Evolutionary conservation across 768 basidiomycete species (phyloP), one percentile per base, ranked within the genome.

Genomic region (Suillus hirtellus): DNA sequence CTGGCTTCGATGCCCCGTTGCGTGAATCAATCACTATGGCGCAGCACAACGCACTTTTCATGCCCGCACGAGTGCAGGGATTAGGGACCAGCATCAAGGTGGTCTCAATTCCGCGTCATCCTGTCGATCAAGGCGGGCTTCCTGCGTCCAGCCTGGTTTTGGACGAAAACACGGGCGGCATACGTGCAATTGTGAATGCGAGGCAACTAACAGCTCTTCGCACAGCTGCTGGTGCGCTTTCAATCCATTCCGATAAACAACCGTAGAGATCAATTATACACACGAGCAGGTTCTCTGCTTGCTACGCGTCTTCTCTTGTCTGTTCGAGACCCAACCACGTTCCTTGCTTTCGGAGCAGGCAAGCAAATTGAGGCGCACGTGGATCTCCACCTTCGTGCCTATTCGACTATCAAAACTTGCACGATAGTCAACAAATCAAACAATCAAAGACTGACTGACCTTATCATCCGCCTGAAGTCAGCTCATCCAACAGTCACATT

Each of bases 161-260:
- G 11, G 87, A 95, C 69, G 90, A 93, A 65, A 68, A 64, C 2
- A 87, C 84, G 0, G 94, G 94, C 1, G 76, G 77, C 0, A 82
- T 88, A n/a, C 88, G 82, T 65, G 93, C 90, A 0, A 76, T 96
- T 40, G 75, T 96, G 21, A 96, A 96, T 70, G 89, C 94, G 1
- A 78, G 88, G 35, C 81, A 80, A 44, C 76, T 96, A 68, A 96
- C 95, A 2, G 90, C 93, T 6, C 74, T 94, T 37, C 76, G 95
- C 49, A 96, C 90, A 62, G 93, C 93, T 59, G 90, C 90, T 65
- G 90, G 93, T 89, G 64, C 63, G 76, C 2, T 43, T 56, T 37
- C 17, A 19, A 2, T 56, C 46, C 52, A 0, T 27, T 19, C 50
- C 15, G 15, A 27, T 40, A 11, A 19, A 38, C 4, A n/a, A 47